Evolutionary conservation across 2,329 filamentous ascomycete species (phyloP).

Genomic region (Blastomyces parvus): DNA sequence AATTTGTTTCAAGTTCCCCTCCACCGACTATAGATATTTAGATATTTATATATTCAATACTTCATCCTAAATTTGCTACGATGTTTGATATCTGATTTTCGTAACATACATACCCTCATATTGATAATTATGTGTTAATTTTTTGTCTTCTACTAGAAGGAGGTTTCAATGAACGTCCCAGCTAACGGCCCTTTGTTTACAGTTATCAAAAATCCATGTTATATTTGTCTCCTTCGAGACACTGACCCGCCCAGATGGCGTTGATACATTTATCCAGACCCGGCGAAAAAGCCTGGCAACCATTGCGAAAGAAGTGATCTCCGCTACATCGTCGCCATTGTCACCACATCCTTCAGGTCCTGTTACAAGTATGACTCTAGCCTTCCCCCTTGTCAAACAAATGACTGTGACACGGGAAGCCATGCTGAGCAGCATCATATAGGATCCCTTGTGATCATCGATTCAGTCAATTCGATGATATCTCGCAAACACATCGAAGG

Average conservation of each 20-base stretch:
- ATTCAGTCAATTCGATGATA: constrained; percentile 62
- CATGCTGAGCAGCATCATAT: constrained; percentile 11
- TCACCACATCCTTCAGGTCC: constrained; percentile 3
- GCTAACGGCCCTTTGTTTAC: not conserved
- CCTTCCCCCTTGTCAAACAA: not conserved
- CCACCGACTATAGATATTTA: not conserved
- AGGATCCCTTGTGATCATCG: constrained; percentile 70
- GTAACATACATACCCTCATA: not conserved
- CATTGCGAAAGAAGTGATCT: constrained; percentile 50
- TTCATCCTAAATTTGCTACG: not conserved
- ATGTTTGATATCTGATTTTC: not conserved
- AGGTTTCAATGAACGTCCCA: not conserved
- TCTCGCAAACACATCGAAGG: constrained; percentile 32
- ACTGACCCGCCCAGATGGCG: constrained; percentile 52
- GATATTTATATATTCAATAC: not conserved
- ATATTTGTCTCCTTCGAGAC: constrained; percentile 73
- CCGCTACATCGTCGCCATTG: constrained; percentile 21
- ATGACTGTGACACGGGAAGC: not conserved
- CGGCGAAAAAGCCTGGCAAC: constrained; percentile 48
- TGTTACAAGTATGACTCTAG: not conserved
- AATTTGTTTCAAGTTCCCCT: not conserved
- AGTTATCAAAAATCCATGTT: constrained; percentile 54
- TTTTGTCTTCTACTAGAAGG: not conserved
- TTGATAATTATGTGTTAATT: not conserved
- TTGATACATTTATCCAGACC: constrained; percentile 59